Conservation (phyloP, 2,329 filamentous ascomycete genomes). For the Hirsutella rhossiliensis region DNA sequence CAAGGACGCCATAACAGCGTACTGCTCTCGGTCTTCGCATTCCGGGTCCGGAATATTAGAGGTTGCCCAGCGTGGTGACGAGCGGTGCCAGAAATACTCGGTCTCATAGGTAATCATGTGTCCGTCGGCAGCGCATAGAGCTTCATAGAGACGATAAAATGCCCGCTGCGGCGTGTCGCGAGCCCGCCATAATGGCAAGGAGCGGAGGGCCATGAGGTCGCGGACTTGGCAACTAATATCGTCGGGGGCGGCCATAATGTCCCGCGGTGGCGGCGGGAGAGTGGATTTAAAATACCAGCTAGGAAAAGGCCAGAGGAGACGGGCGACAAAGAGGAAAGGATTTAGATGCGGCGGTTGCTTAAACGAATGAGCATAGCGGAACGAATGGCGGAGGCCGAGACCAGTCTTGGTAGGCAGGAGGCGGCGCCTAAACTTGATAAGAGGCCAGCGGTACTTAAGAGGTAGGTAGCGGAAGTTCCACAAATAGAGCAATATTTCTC, state of each 20-base stretch:
- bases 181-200: slow-evolving; percentile 6
- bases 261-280: slow-evolving; percentile 5
- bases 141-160: slow-evolving; percentile 16
- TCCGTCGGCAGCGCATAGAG: slow-evolving; percentile 13
- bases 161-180: slow-evolving; percentile 14
- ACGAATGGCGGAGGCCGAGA: slow-evolving; percentile 5
- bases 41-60: slow-evolving; percentile 9
- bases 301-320: slow-evolving; percentile 6
- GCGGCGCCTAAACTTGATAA: slow-evolving; percentile 7
- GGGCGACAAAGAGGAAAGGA: slow-evolving; percentile 6
- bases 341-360: slow-evolving; percentile 1
- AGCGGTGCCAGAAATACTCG: slow-evolving; percentile 14
- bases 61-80: slow-evolving; percentile 8
- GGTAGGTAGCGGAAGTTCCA: slow-evolving; percentile 10
- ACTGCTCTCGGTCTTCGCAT: slow-evolving; percentile 9
- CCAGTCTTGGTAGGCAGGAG: slow-evolving; percentile 4
- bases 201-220: slow-evolving; percentile 5
- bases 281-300: slow-evolving; percentile 4
- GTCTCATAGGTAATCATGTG: slow-evolving; percentile 12
- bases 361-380: slow-evolving; percentile 2
- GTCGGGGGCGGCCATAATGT: slow-evolving; percentile 6
- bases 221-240: slow-evolving; percentile 3
- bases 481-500: slow-evolving; percentile 1
- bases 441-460: slow-evolving; percentile 6
- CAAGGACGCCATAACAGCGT: slow-evolving; percentile 12